Conservation (phyloP, 148 eudicot genomes). For the Polygonum aviculare region DNA sequence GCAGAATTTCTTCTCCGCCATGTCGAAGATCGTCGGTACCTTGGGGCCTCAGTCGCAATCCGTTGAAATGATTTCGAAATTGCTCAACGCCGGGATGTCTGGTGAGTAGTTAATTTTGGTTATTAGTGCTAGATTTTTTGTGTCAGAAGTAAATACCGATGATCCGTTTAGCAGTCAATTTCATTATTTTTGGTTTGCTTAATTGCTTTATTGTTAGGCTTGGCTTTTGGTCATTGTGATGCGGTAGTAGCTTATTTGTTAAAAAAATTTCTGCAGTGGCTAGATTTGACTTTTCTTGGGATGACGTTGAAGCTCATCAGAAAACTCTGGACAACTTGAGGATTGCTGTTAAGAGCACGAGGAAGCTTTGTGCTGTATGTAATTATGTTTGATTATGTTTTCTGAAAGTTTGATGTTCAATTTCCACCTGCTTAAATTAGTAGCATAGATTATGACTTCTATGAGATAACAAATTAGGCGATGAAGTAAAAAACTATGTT, state of each 20-base stretch:
- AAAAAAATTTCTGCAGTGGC: constrained; percentile 39
- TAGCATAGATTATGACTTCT: neutral
- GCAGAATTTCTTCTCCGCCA: constrained; percentile 77
- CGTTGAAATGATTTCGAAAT: constrained; percentile 58
- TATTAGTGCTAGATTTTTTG: neutral
- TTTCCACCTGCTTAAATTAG: neutral
- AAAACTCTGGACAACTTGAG: constrained; percentile 80
- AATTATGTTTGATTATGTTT: neutral
- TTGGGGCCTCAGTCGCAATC: constrained; percentile 79
- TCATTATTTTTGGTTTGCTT: neutral
- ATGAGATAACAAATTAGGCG: neutral
- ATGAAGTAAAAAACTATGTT: neutral
- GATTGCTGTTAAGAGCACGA: constrained; percentile 69
- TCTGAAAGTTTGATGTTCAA: neutral
- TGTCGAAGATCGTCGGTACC: constrained; percentile 98
- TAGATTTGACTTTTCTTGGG: constrained; percentile 95
- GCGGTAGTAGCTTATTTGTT: neutral
- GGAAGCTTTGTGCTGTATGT: constrained; percentile 93
- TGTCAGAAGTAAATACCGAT: neutral
- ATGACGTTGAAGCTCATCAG: constrained; percentile 63
- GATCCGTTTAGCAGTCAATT: neutral
- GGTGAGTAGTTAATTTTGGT: constrained; percentile 23
- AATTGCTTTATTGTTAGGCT: neutral
- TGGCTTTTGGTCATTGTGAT: neutral
- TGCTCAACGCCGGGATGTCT: constrained; percentile 88